Evolutionary conservation across 2,329 filamentous ascomycete genomes (phyloP), one percentile per base, ranked within the genome.

Genomic region (Aspergillus pseudoterreus): DNA sequence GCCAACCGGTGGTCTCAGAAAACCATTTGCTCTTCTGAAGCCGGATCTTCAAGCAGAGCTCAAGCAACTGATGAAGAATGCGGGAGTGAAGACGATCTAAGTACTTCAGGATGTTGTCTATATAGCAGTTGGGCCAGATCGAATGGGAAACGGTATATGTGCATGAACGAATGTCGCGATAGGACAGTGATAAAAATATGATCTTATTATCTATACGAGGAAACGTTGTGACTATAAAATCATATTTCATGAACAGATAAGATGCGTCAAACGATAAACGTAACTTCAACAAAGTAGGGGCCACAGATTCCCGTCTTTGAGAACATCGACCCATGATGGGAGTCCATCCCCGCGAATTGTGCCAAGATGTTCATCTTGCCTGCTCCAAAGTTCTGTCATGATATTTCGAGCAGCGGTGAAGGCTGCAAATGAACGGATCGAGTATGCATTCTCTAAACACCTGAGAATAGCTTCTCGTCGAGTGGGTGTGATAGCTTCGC

Each of bases 1-100:
- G 59, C 61, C 65, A 39, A 78, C 77, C 0, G 78, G 78, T 15
- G 77, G 76, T 3, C 38, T 78, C 54, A 66, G 78, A 50, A 80
- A 78, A 67, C 78, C 78, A 0, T 80, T 79, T 60, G 60, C 65
- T 10, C 56, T 79, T 44, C 57, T 75, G 12, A 60, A 61, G 21
- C 63, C 58, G 2, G 64, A 70, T 24, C 42, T 63, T 49, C 61
- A 57, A 53, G 62, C 58, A 2, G 71, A 76, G 60, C 51, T 77
- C 21, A 70, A 67, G 51, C 54, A 51, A 11, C 43, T 73, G 33
- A 55, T 78, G 22, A 63, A 69, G 52, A 58, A 68, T 55, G 74
- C 75, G 24, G 74, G 73, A 12, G 64, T 75, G 2, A 61, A 70
- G 51, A 62, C 64, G 50, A 51, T 67, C 51, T 65, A 53, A 48